Percentiles rank a stretch among this genome's conserved stretches.
phyloP scores from a whole-genome alignment of 176 grass and related monocot genomes.

The Cymbopogon citratus region DNA sequence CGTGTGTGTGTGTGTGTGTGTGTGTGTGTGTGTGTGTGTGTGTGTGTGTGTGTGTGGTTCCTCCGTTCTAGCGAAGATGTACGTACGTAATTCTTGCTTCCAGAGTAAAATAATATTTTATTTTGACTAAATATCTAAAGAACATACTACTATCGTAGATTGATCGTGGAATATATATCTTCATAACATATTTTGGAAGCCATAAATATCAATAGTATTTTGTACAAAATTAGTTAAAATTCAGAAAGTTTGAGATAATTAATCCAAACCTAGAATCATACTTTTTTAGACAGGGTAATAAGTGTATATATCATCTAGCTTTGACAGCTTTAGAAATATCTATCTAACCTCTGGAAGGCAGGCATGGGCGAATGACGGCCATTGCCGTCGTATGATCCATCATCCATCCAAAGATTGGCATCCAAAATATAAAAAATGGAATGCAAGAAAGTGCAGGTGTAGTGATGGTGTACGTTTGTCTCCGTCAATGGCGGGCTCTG shows the following conservation, averaged over 20 bases:
- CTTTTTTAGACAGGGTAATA: too few species aligned
- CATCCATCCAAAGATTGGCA: conserved; percentile 1
- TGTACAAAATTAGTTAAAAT: not conserved
- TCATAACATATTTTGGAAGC: too few species aligned
- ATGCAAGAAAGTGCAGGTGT: not conserved
- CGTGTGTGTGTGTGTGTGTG: too few species aligned
- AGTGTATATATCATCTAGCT: not conserved
- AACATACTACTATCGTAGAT: not conserved
- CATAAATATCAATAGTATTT: not conserved
- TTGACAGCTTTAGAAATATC: not conserved
- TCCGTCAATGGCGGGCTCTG: conserved; percentile 38
- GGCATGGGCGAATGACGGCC: not conserved
- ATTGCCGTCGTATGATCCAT: not conserved
- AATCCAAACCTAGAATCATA: not conserved
- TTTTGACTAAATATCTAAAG: not conserved
- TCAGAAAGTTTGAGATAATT: not conserved
- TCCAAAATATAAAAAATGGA: not conserved
- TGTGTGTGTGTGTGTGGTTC: too few species aligned
- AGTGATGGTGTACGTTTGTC: conserved; percentile 14
- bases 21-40: too few species aligned
- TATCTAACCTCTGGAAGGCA: not conserved
- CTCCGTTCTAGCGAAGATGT: not conserved
- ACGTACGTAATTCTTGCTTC: too few species aligned
- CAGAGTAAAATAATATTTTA: not conserved
- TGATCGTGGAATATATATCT: too few species aligned